These are phyloP conservation scores for Fagus crenata DNA, from an alignment of 306 rosid genomes.

Conservation along the genomic window DNA sequence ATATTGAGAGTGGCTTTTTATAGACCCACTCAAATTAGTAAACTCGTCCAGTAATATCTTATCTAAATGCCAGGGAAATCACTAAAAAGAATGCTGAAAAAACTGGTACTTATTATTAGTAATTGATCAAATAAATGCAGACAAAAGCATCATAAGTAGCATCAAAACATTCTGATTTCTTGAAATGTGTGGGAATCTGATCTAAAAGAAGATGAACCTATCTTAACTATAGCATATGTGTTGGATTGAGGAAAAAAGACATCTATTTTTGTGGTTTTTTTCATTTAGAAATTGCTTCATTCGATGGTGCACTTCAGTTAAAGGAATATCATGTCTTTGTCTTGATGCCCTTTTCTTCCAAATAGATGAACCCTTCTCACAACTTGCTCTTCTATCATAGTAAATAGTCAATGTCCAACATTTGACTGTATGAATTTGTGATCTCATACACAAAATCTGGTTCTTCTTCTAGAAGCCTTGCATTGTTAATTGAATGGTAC, in stretches of 20 bases:
- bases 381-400: constrained; percentile 17
- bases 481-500: constrained; percentile 9
- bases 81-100: constrained; percentile 30
- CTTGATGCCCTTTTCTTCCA: constrained; percentile 27
- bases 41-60: neutral
- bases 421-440: constrained; percentile 9
- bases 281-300: constrained; percentile 28
- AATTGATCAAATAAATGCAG: constrained; percentile 49
- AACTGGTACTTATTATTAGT: constrained; percentile 49
- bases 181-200: constrained; percentile 51
- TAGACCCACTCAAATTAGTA: neutral
- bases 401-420: constrained; percentile 26
- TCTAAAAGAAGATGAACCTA: constrained; percentile 41
- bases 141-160: constrained; percentile 42
- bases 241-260: constrained; percentile 33
- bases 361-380: constrained; percentile 13
- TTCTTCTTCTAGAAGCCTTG: constrained; percentile 23
- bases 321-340: constrained; percentile 12
- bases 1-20: neutral
- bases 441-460: constrained; percentile 24
- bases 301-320: constrained; percentile 11
- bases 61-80: constrained; percentile 5
- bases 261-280: constrained; percentile 24
- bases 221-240: constrained; percentile 40
- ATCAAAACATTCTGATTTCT: constrained; percentile 46